Evolutionary conservation across 345 rosid genomes (phyloP), one percentile per base, ranked within the genome.

Genomic region (Excoecaria agallocha): DNA sequence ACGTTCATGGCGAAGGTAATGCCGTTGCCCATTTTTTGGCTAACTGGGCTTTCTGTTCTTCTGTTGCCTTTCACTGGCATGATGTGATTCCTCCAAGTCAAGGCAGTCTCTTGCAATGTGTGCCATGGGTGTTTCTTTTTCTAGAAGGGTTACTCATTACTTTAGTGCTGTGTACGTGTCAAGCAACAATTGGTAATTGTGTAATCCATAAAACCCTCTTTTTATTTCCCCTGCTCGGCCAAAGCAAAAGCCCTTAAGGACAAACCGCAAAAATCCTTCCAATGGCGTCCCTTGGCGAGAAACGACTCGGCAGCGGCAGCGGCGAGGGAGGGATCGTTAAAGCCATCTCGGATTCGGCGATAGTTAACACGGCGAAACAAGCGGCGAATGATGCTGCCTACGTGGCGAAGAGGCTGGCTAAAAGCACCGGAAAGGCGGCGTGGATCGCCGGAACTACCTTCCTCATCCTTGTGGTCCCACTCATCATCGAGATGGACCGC

Each of bases 381-480:
- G 88, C 86, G 3, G 88, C 87, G 5, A 72, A 74, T 81, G 87
- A 89, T 68, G 83, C 90, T 64, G 84, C 81, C 2, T 78, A 75
- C 78, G 92, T 89, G n/a, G 76, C 98, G 75, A 89, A 85, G 82
- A 91, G 82, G 83, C 92, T 93, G 74, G 82, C 90, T 50, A 78
- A 79, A 50, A 91, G 97, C 81, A 91, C 97, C 0, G 98, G 97
- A 7, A 89, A 88, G 85, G 98, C 97, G 6, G 93, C 93, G 41
- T 91, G 93, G 97, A 77, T 91, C 63, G 89, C 88, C 16, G 93
- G 98, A 4, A 89, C 98, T 38, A 89, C 93, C n/a, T 77, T 88
- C 76, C 77, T 93, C 43, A 82, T 93, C 78, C 84, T 93, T 24
- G 86, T 81, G 2, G 86, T 93, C 0, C 98, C 98, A 0, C 82